Percentiles rank a stretch among this genome's conserved stretches.
Evolutionary conservation across 306 rosid genomes (phyloP).

Genomic region (Pyrus betulifolia): DNA sequence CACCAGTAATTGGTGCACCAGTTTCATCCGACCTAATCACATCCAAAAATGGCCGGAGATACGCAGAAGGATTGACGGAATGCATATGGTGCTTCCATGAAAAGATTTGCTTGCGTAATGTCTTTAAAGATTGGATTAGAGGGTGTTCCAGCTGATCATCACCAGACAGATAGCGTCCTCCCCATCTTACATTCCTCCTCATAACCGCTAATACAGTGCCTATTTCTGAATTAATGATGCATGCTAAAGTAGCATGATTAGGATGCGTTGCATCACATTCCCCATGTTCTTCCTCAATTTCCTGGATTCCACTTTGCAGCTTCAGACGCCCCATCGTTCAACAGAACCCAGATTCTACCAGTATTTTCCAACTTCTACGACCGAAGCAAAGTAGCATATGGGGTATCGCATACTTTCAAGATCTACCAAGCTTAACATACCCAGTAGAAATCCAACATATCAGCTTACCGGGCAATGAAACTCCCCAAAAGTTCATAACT

Average conservation of each 20-base stretch:
- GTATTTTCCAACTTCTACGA: background rate
- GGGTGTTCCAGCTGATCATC: slow-evolving; percentile 95
- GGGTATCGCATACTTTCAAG: slow-evolving; percentile 7
- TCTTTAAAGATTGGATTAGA: slow-evolving; percentile 84
- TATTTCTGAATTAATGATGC: slow-evolving; percentile 90
- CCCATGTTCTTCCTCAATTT: slow-evolving; percentile 78
- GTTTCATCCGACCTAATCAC: slow-evolving; percentile 93
- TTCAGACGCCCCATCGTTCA: slow-evolving; percentile 59
- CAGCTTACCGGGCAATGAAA: background rate
- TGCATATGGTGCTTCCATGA: slow-evolving; percentile 88
- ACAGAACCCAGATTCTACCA: slow-evolving; percentile 12
- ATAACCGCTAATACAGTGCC: slow-evolving; percentile 92
- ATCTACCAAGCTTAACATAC: background rate
- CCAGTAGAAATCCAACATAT: background rate
- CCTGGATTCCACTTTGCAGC: slow-evolving; percentile 63
- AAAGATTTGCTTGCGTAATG: slow-evolving; percentile 69
- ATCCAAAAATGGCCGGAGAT: slow-evolving; percentile 87
- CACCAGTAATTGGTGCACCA: slow-evolving; percentile 89
- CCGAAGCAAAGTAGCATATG: background rate
- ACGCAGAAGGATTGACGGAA: slow-evolving; percentile 65
- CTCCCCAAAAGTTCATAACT: background rate
- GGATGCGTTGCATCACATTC: slow-evolving; percentile 51
- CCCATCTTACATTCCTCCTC: slow-evolving; percentile 98
- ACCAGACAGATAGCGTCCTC: slow-evolving; percentile 70
- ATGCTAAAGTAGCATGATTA: slow-evolving; percentile 59